Conservation (phyloP, 768 basidiomycete genomes). For the Termitomyces sp. region DNA sequence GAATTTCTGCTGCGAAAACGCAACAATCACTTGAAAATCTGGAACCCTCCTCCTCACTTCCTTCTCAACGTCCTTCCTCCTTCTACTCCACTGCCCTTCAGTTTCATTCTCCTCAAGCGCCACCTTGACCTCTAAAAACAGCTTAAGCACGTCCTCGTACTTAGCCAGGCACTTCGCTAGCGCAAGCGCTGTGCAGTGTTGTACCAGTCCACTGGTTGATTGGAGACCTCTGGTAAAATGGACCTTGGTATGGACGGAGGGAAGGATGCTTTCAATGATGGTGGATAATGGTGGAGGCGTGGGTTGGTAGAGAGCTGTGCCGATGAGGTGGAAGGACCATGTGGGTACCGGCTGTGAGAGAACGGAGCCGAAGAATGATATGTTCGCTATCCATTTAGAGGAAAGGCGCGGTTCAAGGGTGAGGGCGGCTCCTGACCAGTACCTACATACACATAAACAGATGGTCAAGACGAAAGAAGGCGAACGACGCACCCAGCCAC, state of each 20-base stretch:
- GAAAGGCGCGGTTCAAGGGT: conserved; percentile 85
- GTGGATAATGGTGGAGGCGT: conserved; percentile 69
- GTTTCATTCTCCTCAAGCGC: conserved; percentile 60
- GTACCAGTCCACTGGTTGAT: conserved; percentile 69
- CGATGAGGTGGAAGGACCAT: conserved; percentile 55
- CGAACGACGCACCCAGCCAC: conserved; percentile 58
- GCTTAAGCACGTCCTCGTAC: conserved; percentile 49
- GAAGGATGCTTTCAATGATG: conserved; percentile 79
- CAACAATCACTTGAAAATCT: conserved; percentile 83
- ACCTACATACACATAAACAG: conserved; percentile 40
- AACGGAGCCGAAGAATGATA: conserved; percentile 77
- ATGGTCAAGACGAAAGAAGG: background rate
- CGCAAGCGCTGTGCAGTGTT: conserved; percentile 79
- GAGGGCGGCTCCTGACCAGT: conserved; percentile 65
- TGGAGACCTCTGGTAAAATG: conserved; percentile 84
- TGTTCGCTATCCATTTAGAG: conserved; percentile 88
- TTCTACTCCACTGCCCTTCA: conserved; percentile 70
- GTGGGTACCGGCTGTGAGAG: conserved; percentile 74
- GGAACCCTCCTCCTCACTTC: conserved; percentile 78
- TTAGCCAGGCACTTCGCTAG: conserved; percentile 77
- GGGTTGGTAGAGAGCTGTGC: conserved; percentile 52
- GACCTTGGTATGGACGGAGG: conserved; percentile 62
- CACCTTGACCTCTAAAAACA: conserved; percentile 45
- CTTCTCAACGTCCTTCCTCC: conserved; percentile 65
- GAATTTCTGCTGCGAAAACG: conserved; percentile 65